A percentile compares a stretch with the other conserved stretches of the same genome.
Evolutionary conservation across 192 early-diverging fungal species (phyloP).

Genomic region (Blastocladiella britannica): DNA sequence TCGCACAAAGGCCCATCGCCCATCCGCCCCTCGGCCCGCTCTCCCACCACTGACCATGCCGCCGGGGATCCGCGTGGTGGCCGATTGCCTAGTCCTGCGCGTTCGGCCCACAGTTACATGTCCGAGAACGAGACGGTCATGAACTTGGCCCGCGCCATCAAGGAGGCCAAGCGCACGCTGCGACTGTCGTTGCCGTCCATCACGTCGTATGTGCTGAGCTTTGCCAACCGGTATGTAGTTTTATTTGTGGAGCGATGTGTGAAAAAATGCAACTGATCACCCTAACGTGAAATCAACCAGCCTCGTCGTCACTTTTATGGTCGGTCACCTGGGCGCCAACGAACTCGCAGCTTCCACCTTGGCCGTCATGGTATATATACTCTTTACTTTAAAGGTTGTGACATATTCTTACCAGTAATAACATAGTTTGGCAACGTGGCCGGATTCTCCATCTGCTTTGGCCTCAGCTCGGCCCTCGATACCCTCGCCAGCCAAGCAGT

Average conservation of each 20-base stretch:
- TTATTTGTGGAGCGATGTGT: too few relatives aligned
- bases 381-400: not conserved
- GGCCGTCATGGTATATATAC: slow-evolving; percentile 27
- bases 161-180: not conserved
- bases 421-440: slow-evolving; percentile 35
- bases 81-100: too few relatives aligned
- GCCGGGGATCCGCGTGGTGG: too few relatives aligned
- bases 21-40: too few relatives aligned
- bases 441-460: slow-evolving; percentile 43
- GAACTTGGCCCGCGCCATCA: too few relatives aligned
- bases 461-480: slow-evolving; percentile 50
- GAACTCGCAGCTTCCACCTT: slow-evolving; percentile 50
- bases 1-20: too few relatives aligned
- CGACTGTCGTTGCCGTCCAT: not conserved
- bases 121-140: too few relatives aligned
- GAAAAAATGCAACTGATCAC: too few relatives aligned
- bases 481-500: slow-evolving; percentile 54
- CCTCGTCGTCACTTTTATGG: slow-evolving; percentile 1
- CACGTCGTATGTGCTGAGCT: not conserved
- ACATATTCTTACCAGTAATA: not conserved
- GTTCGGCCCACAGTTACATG: too few relatives aligned
- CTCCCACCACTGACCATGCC: too few relatives aligned
- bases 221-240: too few relatives aligned
- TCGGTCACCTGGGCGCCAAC: slow-evolving; percentile 15
- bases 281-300: too few relatives aligned